A percentile compares a stretch with the other conserved stretches of the same genome.
Evolutionary conservation across 176 grass and related monocot species (phyloP).

Genomic region (Oryza meridionalis): DNA sequence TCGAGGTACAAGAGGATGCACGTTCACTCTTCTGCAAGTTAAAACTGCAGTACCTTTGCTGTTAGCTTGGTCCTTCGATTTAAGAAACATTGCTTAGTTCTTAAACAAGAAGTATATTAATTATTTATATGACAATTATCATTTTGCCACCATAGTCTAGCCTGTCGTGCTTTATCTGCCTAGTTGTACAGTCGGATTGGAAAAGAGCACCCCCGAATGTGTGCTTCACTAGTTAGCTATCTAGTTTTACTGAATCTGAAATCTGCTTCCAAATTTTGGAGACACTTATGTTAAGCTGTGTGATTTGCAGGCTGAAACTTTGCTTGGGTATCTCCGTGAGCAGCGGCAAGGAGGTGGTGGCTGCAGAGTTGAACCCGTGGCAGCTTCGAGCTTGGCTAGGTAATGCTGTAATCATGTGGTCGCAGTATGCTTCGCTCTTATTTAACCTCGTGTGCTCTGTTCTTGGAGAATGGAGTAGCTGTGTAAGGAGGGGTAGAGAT

Average conservation of each 20-base stretch:
- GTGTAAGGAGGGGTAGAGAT: slow-evolving; percentile 18
- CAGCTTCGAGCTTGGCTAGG: slow-evolving; percentile 55
- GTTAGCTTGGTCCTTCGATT: background rate
- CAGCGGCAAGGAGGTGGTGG: slow-evolving; percentile 67
- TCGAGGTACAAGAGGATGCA: slow-evolving; percentile 19
- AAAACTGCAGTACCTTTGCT: slow-evolving; percentile 24
- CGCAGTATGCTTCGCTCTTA: slow-evolving; percentile 10
- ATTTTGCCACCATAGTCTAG: slow-evolving; percentile 13
- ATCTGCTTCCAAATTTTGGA: background rate
- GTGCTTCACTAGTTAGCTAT: background rate
- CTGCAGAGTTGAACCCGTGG: slow-evolving; percentile 39
- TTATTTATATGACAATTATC: background rate
- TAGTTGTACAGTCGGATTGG: background rate
- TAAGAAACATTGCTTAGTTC: slow-evolving; percentile 25
- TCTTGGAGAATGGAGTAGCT: slow-evolving; percentile 42
- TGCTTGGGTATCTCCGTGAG: slow-evolving; percentile 84
- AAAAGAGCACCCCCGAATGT: background rate
- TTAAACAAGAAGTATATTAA: background rate
- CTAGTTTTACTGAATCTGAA: background rate
- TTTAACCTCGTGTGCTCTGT: slow-evolving; percentile 33
- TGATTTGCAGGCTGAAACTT: slow-evolving; percentile 76
- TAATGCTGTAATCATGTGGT: slow-evolving; percentile 44
- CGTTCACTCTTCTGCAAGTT: slow-evolving; percentile 32
- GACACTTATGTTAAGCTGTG: slow-evolving; percentile 17
- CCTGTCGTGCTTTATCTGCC: background rate